These are phyloP conservation scores for Sporormia fimetaria DNA, from an alignment of 495 filamentous ascomycete species.

Conservation along the genomic window DNA sequence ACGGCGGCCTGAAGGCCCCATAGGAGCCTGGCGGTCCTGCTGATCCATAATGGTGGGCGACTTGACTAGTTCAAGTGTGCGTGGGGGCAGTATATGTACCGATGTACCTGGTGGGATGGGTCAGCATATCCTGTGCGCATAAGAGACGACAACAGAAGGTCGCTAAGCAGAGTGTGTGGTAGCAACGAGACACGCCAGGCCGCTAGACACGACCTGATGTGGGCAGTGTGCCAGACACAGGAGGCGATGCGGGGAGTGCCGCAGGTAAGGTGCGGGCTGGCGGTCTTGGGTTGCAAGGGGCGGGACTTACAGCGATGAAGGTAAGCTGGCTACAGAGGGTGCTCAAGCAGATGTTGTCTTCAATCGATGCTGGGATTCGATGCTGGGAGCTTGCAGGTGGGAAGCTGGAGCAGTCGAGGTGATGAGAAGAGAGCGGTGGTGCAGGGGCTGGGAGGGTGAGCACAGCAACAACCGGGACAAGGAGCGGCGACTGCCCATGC, in stretches of 20 bases:
- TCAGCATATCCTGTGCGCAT: no score
- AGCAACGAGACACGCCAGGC: no score
- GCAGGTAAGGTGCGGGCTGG: conserved; percentile 1
- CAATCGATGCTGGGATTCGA: conserved; percentile 12
- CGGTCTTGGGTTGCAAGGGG: not conserved
- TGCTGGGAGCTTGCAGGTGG: no score
- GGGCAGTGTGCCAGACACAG: conserved; percentile 4
- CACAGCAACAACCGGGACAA: no score
- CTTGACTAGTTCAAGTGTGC: conserved; percentile 8
- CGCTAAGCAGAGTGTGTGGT: no score
- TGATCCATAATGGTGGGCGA: conserved; percentile 58
- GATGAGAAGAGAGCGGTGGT: conserved; percentile 7
- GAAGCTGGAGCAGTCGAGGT: conserved; percentile 10
- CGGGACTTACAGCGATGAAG: conserved; percentile 13
- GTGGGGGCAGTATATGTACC: no score
- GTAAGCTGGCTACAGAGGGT: conserved; percentile 1
- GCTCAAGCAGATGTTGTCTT: conserved; percentile 10
- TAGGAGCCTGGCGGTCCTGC: conserved; percentile 61
- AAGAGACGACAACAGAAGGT: no score
- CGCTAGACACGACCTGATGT: no score
- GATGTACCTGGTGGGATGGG: no score
- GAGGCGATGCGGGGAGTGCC: conserved; percentile 3
- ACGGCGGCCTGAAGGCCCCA: conserved; percentile 76
- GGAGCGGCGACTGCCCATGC: conserved; percentile 15
- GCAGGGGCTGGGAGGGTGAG: conserved; percentile 25